Percentiles rank a stretch among this genome's conserved stretches.
These are phyloP conservation scores for Jamesozyma spencerorum DNA, from an alignment of 805 yeast species.

Conservation along the genomic window DNA sequence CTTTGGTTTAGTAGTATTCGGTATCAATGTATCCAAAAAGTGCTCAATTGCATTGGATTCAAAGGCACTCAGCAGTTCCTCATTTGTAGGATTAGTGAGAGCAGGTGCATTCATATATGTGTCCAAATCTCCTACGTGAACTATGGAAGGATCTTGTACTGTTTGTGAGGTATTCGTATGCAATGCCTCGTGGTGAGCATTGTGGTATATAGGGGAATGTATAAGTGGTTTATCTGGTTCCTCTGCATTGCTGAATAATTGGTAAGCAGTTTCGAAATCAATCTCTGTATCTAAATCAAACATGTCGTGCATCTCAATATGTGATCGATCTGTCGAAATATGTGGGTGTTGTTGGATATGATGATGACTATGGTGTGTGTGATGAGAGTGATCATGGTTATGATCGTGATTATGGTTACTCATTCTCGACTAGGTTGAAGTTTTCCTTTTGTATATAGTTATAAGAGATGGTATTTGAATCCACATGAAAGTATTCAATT, in stretches of 20 bases:
- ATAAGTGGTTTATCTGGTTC: conserved; percentile 3
- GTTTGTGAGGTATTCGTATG: not conserved
- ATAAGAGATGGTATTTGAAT: too few relatives aligned
- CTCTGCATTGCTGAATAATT: conserved; percentile 21
- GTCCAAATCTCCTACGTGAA: not conserved
- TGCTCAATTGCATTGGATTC: conserved; percentile 29
- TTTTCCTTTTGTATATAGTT: not conserved
- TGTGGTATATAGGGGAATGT: not conserved
- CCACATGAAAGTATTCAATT: not conserved
- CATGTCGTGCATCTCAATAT: conserved; percentile 4
- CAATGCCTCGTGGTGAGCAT: not conserved
- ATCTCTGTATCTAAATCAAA: conserved; percentile 25
- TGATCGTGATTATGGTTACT: not conserved
- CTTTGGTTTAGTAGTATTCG: conserved; percentile 4
- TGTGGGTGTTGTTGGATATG: not conserved
- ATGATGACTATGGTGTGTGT: not conserved
- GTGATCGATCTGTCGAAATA: not conserved
- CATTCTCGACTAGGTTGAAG: not conserved
- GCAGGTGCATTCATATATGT: not conserved
- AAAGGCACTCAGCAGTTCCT: conserved; percentile 22
- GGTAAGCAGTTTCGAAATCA: conserved; percentile 31
- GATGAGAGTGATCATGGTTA: not conserved
- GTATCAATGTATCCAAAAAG: conserved; percentile 24
- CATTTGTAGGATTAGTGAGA: not conserved
- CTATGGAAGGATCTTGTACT: not conserved